These are phyloP conservation scores for Septoria petroselini DNA, from an alignment of 2,329 filamentous ascomycete species.

Conservation along the genomic window DNA sequence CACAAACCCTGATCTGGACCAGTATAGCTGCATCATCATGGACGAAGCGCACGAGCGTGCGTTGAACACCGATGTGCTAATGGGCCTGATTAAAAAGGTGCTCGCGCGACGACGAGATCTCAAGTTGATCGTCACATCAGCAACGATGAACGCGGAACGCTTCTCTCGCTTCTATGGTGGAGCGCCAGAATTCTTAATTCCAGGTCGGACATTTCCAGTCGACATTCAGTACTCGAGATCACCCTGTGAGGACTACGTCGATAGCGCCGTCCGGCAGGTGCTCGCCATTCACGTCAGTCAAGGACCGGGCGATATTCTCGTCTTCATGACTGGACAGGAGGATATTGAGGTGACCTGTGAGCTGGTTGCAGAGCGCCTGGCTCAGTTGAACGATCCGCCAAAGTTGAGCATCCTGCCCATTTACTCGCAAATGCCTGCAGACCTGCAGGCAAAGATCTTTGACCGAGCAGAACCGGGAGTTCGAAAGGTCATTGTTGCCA, in stretches of 20 bases:
- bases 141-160: slow-evolving; percentile 95
- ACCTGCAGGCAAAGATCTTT: slow-evolving; percentile 96
- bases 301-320: slow-evolving; percentile 85
- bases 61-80: slow-evolving; percentile 92
- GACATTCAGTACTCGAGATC: slow-evolving; percentile 94
- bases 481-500: slow-evolving; percentile 95
- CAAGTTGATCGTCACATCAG: slow-evolving; percentile 95
- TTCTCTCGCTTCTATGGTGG: slow-evolving; percentile 96
- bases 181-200: slow-evolving; percentile 93
- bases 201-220: slow-evolving; percentile 92
- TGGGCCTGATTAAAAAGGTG: slow-evolving; percentile 98
- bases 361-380: slow-evolving; percentile 79
- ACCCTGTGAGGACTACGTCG: slow-evolving; percentile 95
- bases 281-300: slow-evolving; percentile 95
- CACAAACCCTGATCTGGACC: slow-evolving; percentile 86
- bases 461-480: slow-evolving; percentile 86
- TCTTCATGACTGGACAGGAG: slow-evolving; percentile 99
- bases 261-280: slow-evolving; percentile 93
- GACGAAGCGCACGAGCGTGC: slow-evolving; percentile 97
- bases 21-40: slow-evolving; percentile 99
- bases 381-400: slow-evolving; percentile 87
- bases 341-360: slow-evolving; percentile 98
- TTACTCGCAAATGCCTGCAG: slow-evolving; percentile 99
- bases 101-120: slow-evolving; percentile 82
- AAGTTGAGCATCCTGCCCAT: slow-evolving; percentile 94